Percentiles rank a stretch among this genome's conserved stretches.
Evolutionary conservation across 352 stramenopile species (phyloP).

Genomic region (Paralagenidium karlingii): DNA sequence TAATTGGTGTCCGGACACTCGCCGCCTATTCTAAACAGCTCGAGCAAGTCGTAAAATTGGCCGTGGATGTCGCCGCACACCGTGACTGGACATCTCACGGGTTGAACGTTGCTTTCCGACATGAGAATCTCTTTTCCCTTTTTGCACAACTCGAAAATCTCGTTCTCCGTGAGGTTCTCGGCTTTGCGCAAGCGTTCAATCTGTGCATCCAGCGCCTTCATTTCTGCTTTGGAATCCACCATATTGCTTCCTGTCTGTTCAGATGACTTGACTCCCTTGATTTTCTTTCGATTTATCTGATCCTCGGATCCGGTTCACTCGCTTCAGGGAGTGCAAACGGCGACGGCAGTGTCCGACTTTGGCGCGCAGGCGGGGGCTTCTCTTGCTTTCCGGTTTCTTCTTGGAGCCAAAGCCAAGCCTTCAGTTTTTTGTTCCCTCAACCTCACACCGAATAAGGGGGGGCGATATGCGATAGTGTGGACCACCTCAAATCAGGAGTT

Average conservation of each 20-base stretch:
- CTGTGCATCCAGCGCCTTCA: constrained; percentile 80
- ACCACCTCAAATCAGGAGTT: too few species aligned
- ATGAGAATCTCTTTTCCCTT: constrained; percentile 84
- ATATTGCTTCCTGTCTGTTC: too few species aligned
- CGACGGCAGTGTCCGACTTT: too few species aligned
- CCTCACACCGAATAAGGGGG: too few species aligned
- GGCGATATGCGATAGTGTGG: too few species aligned
- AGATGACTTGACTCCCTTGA: neutral
- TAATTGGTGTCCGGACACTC: constrained; percentile 83
- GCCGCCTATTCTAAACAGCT: constrained; percentile 84
- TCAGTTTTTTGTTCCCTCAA: too few species aligned
- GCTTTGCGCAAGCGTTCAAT: constrained; percentile 69
- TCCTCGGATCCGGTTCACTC: too few species aligned
- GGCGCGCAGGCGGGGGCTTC: too few species aligned
- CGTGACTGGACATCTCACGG: constrained; percentile 73
- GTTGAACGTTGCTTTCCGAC: constrained; percentile 78
- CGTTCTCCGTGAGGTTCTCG: constrained; percentile 82
- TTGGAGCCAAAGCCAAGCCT: too few species aligned
- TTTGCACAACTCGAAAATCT: constrained; percentile 84
- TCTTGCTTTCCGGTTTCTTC: too few species aligned
- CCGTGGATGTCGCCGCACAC: constrained; percentile 84
- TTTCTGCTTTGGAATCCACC: constrained; percentile 72
- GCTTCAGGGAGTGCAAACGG: too few species aligned
- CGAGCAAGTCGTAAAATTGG: constrained; percentile 83
- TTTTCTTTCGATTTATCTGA: too few species aligned